Conservation (phyloP, 1,139 yeast species). For the Ogataea hybrid region DNA sequence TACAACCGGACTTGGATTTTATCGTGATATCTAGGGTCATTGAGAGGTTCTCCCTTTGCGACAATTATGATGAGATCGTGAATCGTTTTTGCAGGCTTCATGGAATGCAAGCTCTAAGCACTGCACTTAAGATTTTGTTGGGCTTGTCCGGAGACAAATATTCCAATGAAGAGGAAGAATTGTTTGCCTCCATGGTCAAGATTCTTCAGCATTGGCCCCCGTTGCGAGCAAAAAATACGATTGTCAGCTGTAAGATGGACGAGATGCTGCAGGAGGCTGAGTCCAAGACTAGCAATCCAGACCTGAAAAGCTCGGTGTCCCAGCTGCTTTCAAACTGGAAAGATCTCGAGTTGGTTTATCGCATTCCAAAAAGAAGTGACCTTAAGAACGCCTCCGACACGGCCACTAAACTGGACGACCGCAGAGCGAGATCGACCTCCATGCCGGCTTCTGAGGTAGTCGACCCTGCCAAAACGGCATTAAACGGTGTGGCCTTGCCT, state of each 20-base stretch:
- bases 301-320: conserved; percentile 39
- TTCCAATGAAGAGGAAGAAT: conserved; percentile 34
- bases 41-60: conserved; percentile 50
- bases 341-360: conserved; percentile 71
- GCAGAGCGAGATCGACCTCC: conserved; percentile 32
- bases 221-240: conserved; percentile 69
- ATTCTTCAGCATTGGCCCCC: conserved; percentile 76
- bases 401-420: conserved; percentile 32
- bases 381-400: conserved; percentile 4
- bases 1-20: conserved; percentile 70
- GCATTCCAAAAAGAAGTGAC: conserved; percentile 59
- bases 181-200: conserved; percentile 48
- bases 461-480: conserved; percentile 6
- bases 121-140: conserved; percentile 47
- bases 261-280: conserved; percentile 51
- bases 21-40: conserved; percentile 64
- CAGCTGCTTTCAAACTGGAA: conserved; percentile 68
- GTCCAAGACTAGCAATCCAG: conserved; percentile 32
- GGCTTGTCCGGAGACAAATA: conserved; percentile 16
- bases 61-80: conserved; percentile 52
- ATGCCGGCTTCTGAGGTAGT: conserved; percentile 14
- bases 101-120: conserved; percentile 80
- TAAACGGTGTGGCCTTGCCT: conserved; percentile 40
- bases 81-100: conserved; percentile 70
- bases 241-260: conserved; percentile 77